These are phyloP conservation scores for Botrytis medusae DNA, from an alignment of 2,329 filamentous ascomycete species.

Conservation along the genomic window DNA sequence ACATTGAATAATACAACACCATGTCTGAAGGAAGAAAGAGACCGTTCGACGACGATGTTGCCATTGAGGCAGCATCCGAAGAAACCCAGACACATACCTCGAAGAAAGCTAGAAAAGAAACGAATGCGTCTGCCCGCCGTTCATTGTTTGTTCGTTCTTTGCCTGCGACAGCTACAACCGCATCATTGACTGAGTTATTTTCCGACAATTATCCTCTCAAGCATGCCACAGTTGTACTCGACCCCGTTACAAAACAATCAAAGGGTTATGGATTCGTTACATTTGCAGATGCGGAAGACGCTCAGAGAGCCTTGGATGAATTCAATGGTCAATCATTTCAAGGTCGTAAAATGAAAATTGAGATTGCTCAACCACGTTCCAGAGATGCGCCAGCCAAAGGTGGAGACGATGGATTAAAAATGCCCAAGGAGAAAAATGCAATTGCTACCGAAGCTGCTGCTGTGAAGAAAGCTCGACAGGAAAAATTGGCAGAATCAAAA, in stretches of 20 bases:
- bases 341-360: constrained; percentile 79
- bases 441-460: constrained; percentile 42
- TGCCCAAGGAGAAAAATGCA: constrained; percentile 37
- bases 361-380: constrained; percentile 83
- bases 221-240: constrained; percentile 88
- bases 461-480: constrained; percentile 55
- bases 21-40: constrained; percentile 34
- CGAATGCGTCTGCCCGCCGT: constrained; percentile 49
- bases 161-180: constrained; percentile 73
- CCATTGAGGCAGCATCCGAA: constrained; percentile 24
- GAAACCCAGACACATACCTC: constrained; percentile 39
- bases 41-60: constrained; percentile 30
- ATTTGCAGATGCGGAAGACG: constrained; percentile 91
- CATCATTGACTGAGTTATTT: constrained; percentile 83
- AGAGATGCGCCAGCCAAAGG: constrained; percentile 59
- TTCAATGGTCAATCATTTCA: constrained; percentile 76
- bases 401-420: constrained; percentile 38
- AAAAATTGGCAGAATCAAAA: constrained; percentile 59
- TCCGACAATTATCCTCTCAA: constrained; percentile 94
- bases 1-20: constrained; percentile 19
- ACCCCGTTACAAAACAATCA: constrained; percentile 81
- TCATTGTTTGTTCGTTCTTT: constrained; percentile 92
- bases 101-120: constrained; percentile 60
- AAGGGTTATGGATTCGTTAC: constrained; percentile 97
- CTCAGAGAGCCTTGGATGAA: constrained; percentile 74